Evolutionary conservation across 2,329 filamentous ascomycete genomes (phyloP), one percentile per base, ranked within the genome.

Genomic region (Didymella arachidicola): DNA sequence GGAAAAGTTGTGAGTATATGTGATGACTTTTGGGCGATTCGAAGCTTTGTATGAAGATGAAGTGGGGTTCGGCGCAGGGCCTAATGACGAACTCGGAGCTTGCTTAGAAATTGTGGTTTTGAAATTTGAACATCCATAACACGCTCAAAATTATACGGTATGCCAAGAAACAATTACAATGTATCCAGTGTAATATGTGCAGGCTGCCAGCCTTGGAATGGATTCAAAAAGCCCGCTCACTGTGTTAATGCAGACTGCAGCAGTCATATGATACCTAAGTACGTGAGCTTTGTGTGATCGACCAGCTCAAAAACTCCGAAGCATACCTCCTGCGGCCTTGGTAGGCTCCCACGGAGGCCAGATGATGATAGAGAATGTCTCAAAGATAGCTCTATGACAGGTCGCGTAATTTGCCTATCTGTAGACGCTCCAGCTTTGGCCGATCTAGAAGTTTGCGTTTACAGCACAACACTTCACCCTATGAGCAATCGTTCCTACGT

Each of bases 41-140:
- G 3, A 14, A 10, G 45, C 39, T 62, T 63, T 60, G 51, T 63
- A 63, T 19, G 19, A 27, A 27, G 41, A 26, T 42, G n/a, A 60
- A 59, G 61, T 62, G 62, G 67, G 63, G 64, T 63, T 30, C 39
- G 56, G 46, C 53, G 70, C 69, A 70, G 71, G 68, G 65, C 67
- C 48, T 60, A 10, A 69, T 69, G 67, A 69, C 69, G 63, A 71
- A 56, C 47, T 52, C 42, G n/a, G 36, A 57, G 60, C 41, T 53
- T 70, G 70, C 54, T 70, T 70, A 70, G 66, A 68, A 72, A 69
- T 69, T 29, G 6, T 39, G 12, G 29, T 18, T 25, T n/a, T 34
- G 38, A 14, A 53, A 16, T 25, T n/a, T 34, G 38, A 14, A 53
- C 12, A 25, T 49, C 34, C 41, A 30, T 50, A 19, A 19, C 27